These are phyloP conservation scores for Pseudogymnoascus sp. DNA, from an alignment of 2,329 filamentous ascomycete species.

Conservation along the genomic window DNA sequence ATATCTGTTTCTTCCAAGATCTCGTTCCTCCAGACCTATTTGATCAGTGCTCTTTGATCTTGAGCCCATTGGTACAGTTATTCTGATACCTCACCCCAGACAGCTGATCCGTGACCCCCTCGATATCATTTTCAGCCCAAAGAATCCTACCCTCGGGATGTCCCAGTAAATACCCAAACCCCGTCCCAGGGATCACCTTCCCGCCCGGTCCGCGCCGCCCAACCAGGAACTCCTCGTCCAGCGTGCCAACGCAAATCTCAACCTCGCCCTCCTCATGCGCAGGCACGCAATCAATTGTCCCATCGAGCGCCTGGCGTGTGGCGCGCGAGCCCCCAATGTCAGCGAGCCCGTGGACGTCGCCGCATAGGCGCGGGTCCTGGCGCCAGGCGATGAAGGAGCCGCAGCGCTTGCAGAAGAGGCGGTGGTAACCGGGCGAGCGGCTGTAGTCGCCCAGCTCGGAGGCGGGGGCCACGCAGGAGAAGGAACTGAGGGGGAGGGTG, in stretches of 20 bases:
- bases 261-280: conserved; percentile 15
- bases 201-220: conserved; percentile 15
- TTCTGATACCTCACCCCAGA: conserved; percentile 6
- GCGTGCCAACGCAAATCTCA: conserved; percentile 35
- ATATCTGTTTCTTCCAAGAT: background rate
- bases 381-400: conserved; percentile 43
- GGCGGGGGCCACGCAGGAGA: conserved; percentile 27
- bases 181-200: conserved; percentile 3
- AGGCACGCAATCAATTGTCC: background rate
- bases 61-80: background rate
- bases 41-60: background rate
- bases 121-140: conserved; percentile 10
- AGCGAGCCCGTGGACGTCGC: background rate
- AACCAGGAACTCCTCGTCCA: conserved; percentile 38
- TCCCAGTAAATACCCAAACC: background rate
- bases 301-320: background rate
- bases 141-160: conserved; percentile 8
- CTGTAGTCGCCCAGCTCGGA: conserved; percentile 31
- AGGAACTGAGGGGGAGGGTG: conserved; percentile 28
- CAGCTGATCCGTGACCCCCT: background rate
- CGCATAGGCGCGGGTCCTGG: background rate
- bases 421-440: conserved; percentile 33
- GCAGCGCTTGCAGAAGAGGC: conserved; percentile 43
- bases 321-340: background rate
- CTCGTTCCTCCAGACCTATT: background rate